These are phyloP conservation scores for Penicillium argentinense DNA, from an alignment of 495 filamentous ascomycete genomes.

Conservation along the genomic window DNA sequence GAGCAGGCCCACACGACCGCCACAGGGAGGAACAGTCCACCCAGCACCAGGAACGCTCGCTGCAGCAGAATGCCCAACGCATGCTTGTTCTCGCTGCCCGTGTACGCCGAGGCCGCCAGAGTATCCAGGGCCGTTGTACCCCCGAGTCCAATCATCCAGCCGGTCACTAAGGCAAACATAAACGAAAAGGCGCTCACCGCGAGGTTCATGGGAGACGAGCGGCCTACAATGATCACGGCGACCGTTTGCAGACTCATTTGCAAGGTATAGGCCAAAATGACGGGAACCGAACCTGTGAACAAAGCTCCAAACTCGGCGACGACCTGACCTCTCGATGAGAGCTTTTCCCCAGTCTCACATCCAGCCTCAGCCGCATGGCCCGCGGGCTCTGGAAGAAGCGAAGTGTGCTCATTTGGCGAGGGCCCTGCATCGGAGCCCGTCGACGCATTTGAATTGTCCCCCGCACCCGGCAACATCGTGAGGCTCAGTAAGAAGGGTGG, in stretches of 20 bases:
- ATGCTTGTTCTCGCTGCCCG: conserved; percentile 76
- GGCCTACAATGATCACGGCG: conserved; percentile 81
- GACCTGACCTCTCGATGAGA: no score
- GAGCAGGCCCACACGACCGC: conserved; percentile 77
- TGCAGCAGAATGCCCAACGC: conserved; percentile 84
- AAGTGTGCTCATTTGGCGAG: no score
- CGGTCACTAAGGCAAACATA: conserved; percentile 93
- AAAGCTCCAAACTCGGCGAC: conserved; percentile 70
- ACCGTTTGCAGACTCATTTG: conserved; percentile 90
- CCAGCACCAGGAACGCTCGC: conserved; percentile 71
- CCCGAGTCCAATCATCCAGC: conserved; percentile 87
- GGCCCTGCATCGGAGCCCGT: no score
- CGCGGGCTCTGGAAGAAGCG: no score
- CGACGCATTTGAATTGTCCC: no score
- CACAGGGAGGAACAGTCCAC: conserved; percentile 73
- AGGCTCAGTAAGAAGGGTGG: no score
- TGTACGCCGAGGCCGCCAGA: conserved; percentile 81
- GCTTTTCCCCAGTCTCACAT: no score
- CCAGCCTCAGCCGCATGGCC: no score
- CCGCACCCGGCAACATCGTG: no score
- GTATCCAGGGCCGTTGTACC: conserved; percentile 91
- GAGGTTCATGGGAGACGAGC: conserved; percentile 75
- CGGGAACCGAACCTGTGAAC: conserved; percentile 68
- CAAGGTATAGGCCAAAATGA: conserved; percentile 84
- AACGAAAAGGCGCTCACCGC: conserved; percentile 85